Conservation (phyloP, 345 rosid species). For the Salix udensis region DNA sequence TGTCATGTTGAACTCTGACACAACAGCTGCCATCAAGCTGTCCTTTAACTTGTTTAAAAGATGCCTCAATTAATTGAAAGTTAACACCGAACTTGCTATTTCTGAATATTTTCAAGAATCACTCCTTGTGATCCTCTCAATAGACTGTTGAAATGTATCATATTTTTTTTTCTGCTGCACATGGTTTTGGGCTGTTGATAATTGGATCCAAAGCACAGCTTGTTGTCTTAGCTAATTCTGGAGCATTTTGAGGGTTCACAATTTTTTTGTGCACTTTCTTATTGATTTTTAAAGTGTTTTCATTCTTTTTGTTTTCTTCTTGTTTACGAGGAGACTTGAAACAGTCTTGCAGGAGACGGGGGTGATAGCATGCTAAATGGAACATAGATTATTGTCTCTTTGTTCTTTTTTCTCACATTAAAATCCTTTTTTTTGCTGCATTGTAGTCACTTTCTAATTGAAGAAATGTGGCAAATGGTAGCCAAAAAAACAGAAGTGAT, state of each 20-base stretch:
- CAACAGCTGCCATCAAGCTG: neutral
- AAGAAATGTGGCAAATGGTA: neutral
- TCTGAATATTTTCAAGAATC: neutral
- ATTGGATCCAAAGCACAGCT: neutral
- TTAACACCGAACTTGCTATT: neutral
- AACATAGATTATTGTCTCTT: neutral
- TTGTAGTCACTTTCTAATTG: neutral
- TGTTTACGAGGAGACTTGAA: neutral
- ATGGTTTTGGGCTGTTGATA: neutral
- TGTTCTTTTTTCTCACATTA: neutral
- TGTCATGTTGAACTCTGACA: neutral
- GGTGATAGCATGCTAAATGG: neutral
- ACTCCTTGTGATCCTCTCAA: neutral
- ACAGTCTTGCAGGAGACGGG: neutral
- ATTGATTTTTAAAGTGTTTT: neutral
- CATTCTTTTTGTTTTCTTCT: neutral
- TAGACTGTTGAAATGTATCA: neutral
- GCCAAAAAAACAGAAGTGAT: constrained; percentile 1
- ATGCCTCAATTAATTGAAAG: neutral
- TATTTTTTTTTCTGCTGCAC: neutral
- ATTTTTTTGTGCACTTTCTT: neutral
- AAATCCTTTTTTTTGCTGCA: neutral
- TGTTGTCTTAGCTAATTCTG: neutral
- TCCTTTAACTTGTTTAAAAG: neutral
- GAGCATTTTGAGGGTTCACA: neutral